phyloP scores from a whole-genome alignment of 192 early-diverging fungal genomes.

The Mortierella alpina region DNA sequence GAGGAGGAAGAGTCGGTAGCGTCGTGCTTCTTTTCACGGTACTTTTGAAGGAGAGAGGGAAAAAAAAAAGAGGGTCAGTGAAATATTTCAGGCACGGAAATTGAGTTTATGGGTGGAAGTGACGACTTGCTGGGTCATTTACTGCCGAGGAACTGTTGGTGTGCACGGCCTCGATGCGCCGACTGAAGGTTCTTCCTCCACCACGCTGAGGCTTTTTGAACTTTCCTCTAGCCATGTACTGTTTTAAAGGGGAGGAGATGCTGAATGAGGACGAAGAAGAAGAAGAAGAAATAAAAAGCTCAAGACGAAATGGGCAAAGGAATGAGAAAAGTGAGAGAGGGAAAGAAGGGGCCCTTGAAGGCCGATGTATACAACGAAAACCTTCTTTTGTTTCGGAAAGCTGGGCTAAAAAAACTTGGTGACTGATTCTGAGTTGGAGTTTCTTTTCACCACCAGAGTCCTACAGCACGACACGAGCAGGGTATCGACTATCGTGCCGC shows the following conservation, averaged over 20 bases:
- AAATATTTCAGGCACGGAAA: background rate
- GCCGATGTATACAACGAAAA: background rate
- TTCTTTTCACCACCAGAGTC: no score
- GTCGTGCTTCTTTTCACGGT: no score
- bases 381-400: background rate
- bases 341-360: background rate
- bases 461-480: no score
- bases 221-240: slow-evolving; percentile 17
- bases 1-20: no score
- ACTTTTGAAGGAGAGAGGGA: no score
- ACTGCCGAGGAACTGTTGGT: slow-evolving; percentile 3
- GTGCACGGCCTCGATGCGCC: slow-evolving; percentile 24
- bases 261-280: background rate
- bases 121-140: background rate
- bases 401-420: no score
- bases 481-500: no score
- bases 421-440: no score
- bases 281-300: background rate
- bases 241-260: no score
- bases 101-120: background rate
- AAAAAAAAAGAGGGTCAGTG: background rate
- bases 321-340: background rate
- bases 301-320: background rate
- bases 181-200: slow-evolving; percentile 22
- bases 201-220: slow-evolving; percentile 31